A percentile compares a stretch with the other conserved stretches of the same genome.
Evolutionary conservation across 2,329 filamentous ascomycete species (phyloP).

Genomic region (Verticillium isaacii): DNA sequence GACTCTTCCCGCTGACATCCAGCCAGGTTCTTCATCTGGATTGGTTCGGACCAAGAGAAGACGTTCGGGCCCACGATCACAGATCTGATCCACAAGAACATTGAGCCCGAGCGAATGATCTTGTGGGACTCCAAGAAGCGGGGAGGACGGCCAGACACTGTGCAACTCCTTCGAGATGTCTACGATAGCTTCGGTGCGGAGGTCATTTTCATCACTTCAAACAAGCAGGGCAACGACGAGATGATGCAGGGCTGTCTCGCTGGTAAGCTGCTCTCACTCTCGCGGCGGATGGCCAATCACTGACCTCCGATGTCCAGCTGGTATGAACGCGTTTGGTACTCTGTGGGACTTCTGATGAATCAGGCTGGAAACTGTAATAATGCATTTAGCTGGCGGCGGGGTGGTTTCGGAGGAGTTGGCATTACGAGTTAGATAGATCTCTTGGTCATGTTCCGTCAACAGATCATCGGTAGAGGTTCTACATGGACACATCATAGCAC

Average conservation of each 20-base stretch:
- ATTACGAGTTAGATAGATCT: neutral
- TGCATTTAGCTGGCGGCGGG: neutral
- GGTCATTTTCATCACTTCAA: conserved; percentile 37
- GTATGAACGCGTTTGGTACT: conserved; percentile 31
- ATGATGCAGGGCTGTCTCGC: conserved; percentile 35
- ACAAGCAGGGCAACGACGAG: conserved; percentile 34
- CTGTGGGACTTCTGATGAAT: conserved; percentile 29
- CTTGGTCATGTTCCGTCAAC: neutral
- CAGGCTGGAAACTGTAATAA: neutral
- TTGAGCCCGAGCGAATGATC: conserved; percentile 34
- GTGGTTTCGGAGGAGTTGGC: neutral
- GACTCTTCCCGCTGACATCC: neutral
- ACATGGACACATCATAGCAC: neutral
- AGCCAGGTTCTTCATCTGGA: conserved; percentile 35
- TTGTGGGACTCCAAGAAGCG: conserved; percentile 36
- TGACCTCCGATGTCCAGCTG: conserved; percentile 19
- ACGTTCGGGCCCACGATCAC: conserved; percentile 35
- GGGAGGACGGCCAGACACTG: conserved; percentile 31
- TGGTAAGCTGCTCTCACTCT: conserved; percentile 20
- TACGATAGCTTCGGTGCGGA: conserved; percentile 33
- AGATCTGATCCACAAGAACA: conserved; percentile 30
- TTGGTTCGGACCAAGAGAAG: conserved; percentile 34
- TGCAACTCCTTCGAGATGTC: conserved; percentile 31
- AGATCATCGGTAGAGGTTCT: neutral
- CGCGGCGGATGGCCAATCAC: conserved; percentile 1